These are phyloP conservation scores for Carnegiea gigantea DNA, from an alignment of 179 eudicot genomes.

Conservation along the genomic window DNA sequence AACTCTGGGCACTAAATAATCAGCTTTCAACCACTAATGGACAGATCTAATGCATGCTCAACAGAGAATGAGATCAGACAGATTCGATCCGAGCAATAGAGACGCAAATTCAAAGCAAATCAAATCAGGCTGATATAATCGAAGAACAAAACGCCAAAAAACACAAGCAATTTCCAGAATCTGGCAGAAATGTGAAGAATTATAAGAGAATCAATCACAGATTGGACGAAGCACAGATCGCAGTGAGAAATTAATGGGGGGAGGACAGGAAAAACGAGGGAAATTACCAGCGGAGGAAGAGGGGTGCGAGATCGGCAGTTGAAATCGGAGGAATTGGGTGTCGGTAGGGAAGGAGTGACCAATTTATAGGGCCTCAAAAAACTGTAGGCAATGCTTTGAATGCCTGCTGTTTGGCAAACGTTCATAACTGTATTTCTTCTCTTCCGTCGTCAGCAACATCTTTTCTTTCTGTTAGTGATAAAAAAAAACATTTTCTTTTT, in stretches of 20 bases:
- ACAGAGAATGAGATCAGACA: constrained; percentile 2
- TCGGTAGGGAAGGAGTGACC: neutral
- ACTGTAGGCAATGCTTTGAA: constrained; percentile 11
- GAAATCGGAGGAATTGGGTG: neutral
- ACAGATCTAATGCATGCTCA: neutral
- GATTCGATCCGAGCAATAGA: neutral
- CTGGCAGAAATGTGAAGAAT: neutral
- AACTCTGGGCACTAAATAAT: neutral
- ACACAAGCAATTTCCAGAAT: neutral
- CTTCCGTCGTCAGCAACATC: neutral
- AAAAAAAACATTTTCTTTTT: too few species aligned
- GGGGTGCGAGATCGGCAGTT: neutral
- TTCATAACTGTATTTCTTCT: constrained; percentile 2
- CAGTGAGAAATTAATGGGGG: neutral
- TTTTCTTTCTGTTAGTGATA: too few species aligned
- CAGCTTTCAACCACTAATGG: neutral
- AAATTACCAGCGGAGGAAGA: constrained; percentile 19
- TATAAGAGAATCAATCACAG: too few species aligned
- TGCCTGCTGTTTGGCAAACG: constrained; percentile 18
- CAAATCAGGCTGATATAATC: neutral
- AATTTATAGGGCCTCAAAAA: constrained; percentile 12
- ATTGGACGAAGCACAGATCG: neutral
- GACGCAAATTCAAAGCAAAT: neutral
- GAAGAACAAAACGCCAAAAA: too few species aligned
- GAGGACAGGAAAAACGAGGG: neutral